These are phyloP conservation scores for Xylariaceae sp. DNA, from an alignment of 2,329 filamentous ascomycete genomes.

Conservation along the genomic window DNA sequence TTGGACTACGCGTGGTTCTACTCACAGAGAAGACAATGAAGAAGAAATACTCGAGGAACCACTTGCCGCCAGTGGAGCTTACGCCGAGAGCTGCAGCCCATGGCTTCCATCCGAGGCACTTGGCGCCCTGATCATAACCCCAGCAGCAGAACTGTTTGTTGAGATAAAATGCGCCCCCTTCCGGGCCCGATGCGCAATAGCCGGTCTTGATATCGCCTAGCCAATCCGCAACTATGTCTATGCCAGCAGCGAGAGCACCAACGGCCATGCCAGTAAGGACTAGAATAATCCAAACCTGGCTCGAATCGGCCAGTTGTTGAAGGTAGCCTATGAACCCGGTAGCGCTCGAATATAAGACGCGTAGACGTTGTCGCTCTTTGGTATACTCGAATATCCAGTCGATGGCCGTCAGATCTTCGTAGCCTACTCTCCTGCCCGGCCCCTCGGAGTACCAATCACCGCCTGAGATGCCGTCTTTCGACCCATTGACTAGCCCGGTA, in stretches of 20 bases:
- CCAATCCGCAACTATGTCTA: constrained; percentile 91
- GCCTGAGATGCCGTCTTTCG: constrained; percentile 44
- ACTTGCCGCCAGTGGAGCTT: constrained; percentile 63
- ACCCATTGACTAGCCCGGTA: constrained; percentile 12
- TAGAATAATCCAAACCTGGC: constrained; percentile 88
- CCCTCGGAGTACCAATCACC: constrained; percentile 88
- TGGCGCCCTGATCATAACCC: constrained; percentile 77
- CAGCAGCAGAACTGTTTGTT: constrained; percentile 91
- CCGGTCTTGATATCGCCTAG: constrained; percentile 88
- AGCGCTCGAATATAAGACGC: constrained; percentile 67
- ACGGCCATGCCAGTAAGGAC: constrained; percentile 81
- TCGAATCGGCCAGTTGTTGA: constrained; percentile 72
- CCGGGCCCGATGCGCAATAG: constrained; percentile 70
- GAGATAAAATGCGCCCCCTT: constrained; percentile 85
- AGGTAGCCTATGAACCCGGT: constrained; percentile 69
- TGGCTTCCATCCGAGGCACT: constrained; percentile 81
- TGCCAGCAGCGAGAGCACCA: constrained; percentile 78
- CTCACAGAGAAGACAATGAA: constrained; percentile 80
- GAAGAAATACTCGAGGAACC: constrained; percentile 82
- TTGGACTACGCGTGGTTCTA: constrained; percentile 14
- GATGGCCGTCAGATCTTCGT: constrained; percentile 94
- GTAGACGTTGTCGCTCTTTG: constrained; percentile 84
- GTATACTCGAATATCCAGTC: constrained; percentile 99
- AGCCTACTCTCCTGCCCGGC: constrained; percentile 83
- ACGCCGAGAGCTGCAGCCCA: constrained; percentile 77